Evolutionary conservation across 2,329 filamentous ascomycete genomes (phyloP).

Genomic region (Fusarium denticulatum): DNA sequence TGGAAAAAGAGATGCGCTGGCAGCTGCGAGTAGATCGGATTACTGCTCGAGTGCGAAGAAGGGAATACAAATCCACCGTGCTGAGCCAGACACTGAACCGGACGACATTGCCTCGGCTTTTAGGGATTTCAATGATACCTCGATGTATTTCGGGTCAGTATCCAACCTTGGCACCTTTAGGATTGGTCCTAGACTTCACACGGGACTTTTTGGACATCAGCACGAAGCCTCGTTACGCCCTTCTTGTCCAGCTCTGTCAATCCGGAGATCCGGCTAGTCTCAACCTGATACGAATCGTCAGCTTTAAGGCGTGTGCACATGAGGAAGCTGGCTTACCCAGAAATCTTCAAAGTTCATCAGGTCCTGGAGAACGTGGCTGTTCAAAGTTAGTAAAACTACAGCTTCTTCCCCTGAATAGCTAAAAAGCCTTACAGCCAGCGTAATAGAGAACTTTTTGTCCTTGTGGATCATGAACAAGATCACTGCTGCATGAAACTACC

Average conservation of each 20-base stretch:
- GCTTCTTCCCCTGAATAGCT: not conserved
- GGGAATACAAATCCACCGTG: conserved; percentile 57
- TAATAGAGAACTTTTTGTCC: conserved; percentile 50
- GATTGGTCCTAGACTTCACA: conserved; percentile 51
- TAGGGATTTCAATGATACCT: conserved; percentile 46
- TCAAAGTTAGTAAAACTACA: conserved; percentile 22
- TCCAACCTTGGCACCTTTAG: conserved; percentile 51
- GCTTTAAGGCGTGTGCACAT: not conserved
- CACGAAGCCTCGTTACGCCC: conserved; percentile 50
- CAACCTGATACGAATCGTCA: conserved; percentile 39
- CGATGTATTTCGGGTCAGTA: conserved; percentile 54
- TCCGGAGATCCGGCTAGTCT: conserved; percentile 48
- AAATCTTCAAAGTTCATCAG: conserved; percentile 56
- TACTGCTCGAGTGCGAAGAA: conserved; percentile 59
- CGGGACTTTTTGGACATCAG: conserved; percentile 50
- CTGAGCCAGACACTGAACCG: conserved; percentile 21
- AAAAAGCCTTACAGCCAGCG: conserved; percentile 51
- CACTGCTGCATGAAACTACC: conserved; percentile 51
- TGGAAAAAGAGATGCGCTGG: conserved; percentile 51
- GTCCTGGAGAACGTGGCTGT: conserved; percentile 52
- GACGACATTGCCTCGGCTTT: conserved; percentile 29
- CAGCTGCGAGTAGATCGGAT: conserved; percentile 49
- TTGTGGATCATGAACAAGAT: conserved; percentile 48
- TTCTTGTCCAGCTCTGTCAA: conserved; percentile 49
- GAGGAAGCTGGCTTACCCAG: conserved; percentile 44